Evolutionary conservation across 148 eudicot genomes (phyloP).

Genomic region (Rheum nobile): DNA sequence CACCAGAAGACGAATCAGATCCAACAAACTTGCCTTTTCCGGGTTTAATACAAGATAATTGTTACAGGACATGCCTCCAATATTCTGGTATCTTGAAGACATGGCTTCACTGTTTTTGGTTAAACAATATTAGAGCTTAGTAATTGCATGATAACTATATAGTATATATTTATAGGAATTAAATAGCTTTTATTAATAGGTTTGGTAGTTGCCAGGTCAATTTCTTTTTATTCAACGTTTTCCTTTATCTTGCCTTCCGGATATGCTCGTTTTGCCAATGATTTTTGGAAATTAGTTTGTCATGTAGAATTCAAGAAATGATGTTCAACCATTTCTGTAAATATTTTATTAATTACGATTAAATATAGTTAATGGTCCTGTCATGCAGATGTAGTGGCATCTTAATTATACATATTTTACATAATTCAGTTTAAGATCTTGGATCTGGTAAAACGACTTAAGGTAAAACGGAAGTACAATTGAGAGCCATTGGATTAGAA

Average conservation of each 20-base stretch:
- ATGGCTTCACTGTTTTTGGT: conserved; percentile 1
- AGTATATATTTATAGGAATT: background rate
- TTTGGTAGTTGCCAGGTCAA: background rate
- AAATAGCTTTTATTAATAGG: background rate
- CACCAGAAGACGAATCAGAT: conserved; percentile 17
- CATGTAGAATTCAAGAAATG: background rate
- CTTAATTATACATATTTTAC: background rate
- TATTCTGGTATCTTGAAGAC: background rate
- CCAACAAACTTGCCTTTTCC: conserved; percentile 16
- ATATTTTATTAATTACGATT: background rate
- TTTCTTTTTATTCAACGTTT: background rate
- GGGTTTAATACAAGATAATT: conserved; percentile 28
- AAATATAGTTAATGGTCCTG: background rate
- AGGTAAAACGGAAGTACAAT: too few species aligned
- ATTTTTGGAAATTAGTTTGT: background rate
- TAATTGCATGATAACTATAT: background rate
- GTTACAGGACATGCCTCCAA: background rate
- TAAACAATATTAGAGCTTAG: background rate
- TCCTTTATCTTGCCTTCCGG: background rate
- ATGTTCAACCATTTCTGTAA: background rate
- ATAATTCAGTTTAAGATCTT: background rate
- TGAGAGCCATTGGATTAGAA: too few species aligned
- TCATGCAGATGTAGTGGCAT: background rate
- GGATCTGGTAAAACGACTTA: too few species aligned
- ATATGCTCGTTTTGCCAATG: background rate